Evolutionary conservation across 306 rosid species (phyloP), one percentile per base, ranked within the genome.

Genomic region (Parietaria judaica): DNA sequence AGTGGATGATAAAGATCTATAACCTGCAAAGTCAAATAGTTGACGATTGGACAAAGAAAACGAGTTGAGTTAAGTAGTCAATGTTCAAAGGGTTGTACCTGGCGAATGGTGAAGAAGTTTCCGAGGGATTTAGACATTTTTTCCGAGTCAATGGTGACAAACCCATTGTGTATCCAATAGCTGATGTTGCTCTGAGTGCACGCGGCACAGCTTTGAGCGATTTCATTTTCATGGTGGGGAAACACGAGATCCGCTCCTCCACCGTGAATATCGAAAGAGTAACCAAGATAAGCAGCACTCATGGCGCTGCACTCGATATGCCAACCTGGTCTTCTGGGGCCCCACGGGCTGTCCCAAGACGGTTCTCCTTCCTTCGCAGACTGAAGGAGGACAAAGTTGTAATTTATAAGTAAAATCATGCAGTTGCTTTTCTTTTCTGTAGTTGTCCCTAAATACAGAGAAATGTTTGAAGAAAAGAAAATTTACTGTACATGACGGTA

Each of bases 251-350:
- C 99, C 66, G 84, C 72, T 61, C 99, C 96, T 74, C 99, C 96
- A 62, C 99, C 99, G 14, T 92, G 99, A 66, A 92, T 86, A 72
- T 92, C 99, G 70, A 92, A 92, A 74, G 94, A 63, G 83, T 84
- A 78, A 36, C 96, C 88, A 13, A 92, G 85, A 84, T 92, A 78
- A 68, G 87, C 53, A 51, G 88, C 94, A 70, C 95, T 92, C 99
- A 92, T 92, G 73, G 99, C 96, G 84, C 99, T 92, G 76, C 99
- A 92, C 72, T 92, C 96, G 48, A 92, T 92, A 76, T 92, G 99
- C 99, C 99, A 92, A 39, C 99, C 99, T 53, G 99, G 99, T 79
- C 99, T 80, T 80, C 96, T 95, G 60, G 90, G 80, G 54, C 96
- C 96, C 99, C 99, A 92, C 11, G 95, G 95, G 73, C 96, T 88